Evolutionary conservation across 2,329 filamentous ascomycete species (phyloP), one percentile per base, ranked within the genome.

Genomic region (Claviceps sp.): DNA sequence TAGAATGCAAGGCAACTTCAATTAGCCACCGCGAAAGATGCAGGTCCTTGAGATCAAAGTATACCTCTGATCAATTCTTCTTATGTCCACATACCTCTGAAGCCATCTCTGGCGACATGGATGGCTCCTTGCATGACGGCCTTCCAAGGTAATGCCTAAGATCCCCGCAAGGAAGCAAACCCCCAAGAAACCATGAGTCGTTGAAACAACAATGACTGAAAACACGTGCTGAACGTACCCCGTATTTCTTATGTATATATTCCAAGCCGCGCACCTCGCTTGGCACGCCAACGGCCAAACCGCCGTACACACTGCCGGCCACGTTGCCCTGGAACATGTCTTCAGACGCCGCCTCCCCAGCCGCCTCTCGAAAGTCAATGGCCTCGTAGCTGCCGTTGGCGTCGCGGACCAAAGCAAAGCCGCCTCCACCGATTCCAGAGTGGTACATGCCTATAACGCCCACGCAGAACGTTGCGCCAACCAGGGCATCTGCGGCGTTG

Each of bases 331-430:
- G 75, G 65, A 85, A 97, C 91, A 97, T 97, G 61, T 94, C 80
- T 66, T 89, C 75, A 57, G 76, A 82, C 0, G 89, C 87, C 0
- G 87, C 86, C 0, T 84, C 85, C 0, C 91, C 91, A 0, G 91
- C 91, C 0, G 85, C 81, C 66, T 97, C 91, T 47, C 91, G 77
- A 63, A 95, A 97, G 67, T 97, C 91, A 58, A 97, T 82, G 54
- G 84, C 83, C 62, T 95, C 89, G 63, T 90, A 94, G 18, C 73
- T 72, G n/a, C 89, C 89, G 54, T 87, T 73, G 16, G 79, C 70
- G 37, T 80, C 75, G 47, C 87, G 82, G 5, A 95, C 79, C 5
- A 95, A 74, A 76, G 89, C 86, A 68, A 97, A 97, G 2, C 91
- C 91, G 42, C 91, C 91, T 6, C 91, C 91, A 20, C 87, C 90